Base-by-base conservation (phyloP, 352 stramenopile species). In the Poterioochromonas sp. region DNA sequence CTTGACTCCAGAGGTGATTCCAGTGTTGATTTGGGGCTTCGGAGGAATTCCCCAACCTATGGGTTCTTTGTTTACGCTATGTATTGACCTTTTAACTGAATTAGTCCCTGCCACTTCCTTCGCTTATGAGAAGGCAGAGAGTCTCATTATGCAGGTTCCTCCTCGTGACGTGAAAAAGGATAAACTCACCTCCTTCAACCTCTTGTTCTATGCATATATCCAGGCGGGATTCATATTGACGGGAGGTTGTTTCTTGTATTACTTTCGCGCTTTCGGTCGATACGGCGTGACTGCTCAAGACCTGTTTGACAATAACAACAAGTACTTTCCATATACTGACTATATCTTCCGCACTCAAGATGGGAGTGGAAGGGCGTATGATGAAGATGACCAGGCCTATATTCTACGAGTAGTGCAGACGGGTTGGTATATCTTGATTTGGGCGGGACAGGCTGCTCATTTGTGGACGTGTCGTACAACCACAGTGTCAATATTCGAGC, bases 61-160 rank as follows among this genome's bases (percentile, higher is more conserved):
- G 39, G 88, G 91, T 49, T 89, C 88, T 60, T 81, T 93, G 26
- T 86, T 86, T 40, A 91, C 86, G 5, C n/a, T 73, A 15, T 73
- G 35, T 73, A 54, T 73, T 26, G 40, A 73, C 34, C 51, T 73
- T 3, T 1, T 49, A 18, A 73, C 64, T 0, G 89, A 93, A 58
- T 89, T 93, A 86, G 84, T 92, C 43, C 88, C 89, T 5, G 87
- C 89, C 3, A 91, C 92, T 68, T 89, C 88, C 12, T 88, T 92
- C 83, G 88, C 87, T 0, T 92, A 89, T 77, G 89, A 93, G 82
- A 78, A 78, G 5, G 83, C 86, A 0, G 89, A 93, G 78, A 89
- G 84, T 49, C 86, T 91, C 63, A 92, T 93, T 79, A 93, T 93
- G 89, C 76, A 86, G 5, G 84, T 86, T 0, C 64, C 64, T 22